Evolutionary conservation across 2,329 filamentous ascomycete species (phyloP).

Genomic region (Penicillium polonicum): DNA sequence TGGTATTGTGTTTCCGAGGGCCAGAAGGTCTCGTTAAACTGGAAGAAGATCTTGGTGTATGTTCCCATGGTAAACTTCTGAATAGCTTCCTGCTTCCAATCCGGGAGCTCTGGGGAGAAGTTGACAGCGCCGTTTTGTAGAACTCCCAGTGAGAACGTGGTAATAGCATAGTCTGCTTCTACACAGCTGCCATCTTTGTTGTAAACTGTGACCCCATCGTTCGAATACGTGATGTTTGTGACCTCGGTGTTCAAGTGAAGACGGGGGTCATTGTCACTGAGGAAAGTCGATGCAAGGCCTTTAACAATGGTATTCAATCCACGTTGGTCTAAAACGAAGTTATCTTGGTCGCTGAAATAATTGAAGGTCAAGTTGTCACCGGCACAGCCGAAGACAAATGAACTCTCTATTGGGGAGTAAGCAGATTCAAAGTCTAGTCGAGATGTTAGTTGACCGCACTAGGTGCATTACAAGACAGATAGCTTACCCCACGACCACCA

Average conservation of each 20-base stretch:
- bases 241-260: slow-evolving; percentile 60
- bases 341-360: slow-evolving; percentile 61
- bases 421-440: slow-evolving; percentile 58
- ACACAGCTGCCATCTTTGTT: slow-evolving; percentile 58
- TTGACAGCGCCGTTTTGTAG: slow-evolving; percentile 60
- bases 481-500: slow-evolving; percentile 54
- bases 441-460: neutral
- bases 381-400: slow-evolving; percentile 56
- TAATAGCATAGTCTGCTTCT: slow-evolving; percentile 61
- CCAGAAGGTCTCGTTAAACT: slow-evolving; percentile 69
- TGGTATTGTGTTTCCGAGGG: slow-evolving; percentile 53
- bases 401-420: slow-evolving; percentile 57
- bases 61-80: slow-evolving; percentile 67
- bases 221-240: slow-evolving; percentile 54
- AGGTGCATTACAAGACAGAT: neutral
- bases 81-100: slow-evolving; percentile 65
- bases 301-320: slow-evolving; percentile 61
- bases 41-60: slow-evolving; percentile 71
- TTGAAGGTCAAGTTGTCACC: slow-evolving; percentile 62
- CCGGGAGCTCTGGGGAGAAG: slow-evolving; percentile 60
- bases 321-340: slow-evolving; percentile 60
- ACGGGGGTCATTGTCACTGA: slow-evolving; percentile 55
- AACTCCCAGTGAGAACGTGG: slow-evolving; percentile 67
- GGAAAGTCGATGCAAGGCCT: slow-evolving; percentile 58
- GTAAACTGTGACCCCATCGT: slow-evolving; percentile 54